Evolutionary conservation across 2,329 filamentous ascomycete species (phyloP).

Genomic region (Fusarium concolor): DNA sequence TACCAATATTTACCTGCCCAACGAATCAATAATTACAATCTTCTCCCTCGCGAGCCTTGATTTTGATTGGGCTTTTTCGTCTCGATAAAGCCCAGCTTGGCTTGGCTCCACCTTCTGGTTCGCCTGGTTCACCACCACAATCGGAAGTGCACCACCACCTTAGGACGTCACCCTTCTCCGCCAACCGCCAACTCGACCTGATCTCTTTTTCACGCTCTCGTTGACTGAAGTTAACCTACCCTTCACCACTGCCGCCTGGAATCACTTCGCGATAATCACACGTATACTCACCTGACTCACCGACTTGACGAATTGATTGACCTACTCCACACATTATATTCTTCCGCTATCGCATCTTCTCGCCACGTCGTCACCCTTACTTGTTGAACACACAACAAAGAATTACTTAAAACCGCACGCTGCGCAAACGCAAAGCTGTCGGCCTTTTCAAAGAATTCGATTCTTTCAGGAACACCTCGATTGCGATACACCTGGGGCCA

Average conservation of each 20-base stretch:
- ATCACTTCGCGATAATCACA: constrained; percentile 13
- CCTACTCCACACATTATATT: constrained; percentile 7
- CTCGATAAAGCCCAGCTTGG: constrained; percentile 34
- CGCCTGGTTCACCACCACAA: constrained; percentile 32
- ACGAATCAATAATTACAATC: constrained; percentile 20
- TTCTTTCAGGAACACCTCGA: neutral
- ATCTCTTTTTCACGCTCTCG: constrained; percentile 21
- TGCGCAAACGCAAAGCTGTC: neutral
- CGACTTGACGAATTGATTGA: constrained; percentile 15
- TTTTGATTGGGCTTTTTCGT: constrained; percentile 25
- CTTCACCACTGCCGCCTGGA: constrained; percentile 7
- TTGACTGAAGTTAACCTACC: constrained; percentile 1
- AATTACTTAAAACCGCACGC: neutral
- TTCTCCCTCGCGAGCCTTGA: constrained; percentile 20
- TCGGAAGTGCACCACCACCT: constrained; percentile 15
- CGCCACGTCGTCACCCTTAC: constrained; percentile 30
- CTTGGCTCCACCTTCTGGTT: constrained; percentile 38
- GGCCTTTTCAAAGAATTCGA: neutral
- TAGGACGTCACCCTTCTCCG: constrained; percentile 27
- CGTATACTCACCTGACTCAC: constrained; percentile 12
- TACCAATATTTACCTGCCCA: constrained; percentile 7
- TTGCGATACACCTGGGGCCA: neutral
- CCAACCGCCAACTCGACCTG: neutral
- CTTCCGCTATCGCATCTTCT: constrained; percentile 28
- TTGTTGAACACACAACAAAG: constrained; percentile 6